Evolutionary conservation across 768 basidiomycete species (phyloP).

Genomic region (Infundibulicybe gibba): DNA sequence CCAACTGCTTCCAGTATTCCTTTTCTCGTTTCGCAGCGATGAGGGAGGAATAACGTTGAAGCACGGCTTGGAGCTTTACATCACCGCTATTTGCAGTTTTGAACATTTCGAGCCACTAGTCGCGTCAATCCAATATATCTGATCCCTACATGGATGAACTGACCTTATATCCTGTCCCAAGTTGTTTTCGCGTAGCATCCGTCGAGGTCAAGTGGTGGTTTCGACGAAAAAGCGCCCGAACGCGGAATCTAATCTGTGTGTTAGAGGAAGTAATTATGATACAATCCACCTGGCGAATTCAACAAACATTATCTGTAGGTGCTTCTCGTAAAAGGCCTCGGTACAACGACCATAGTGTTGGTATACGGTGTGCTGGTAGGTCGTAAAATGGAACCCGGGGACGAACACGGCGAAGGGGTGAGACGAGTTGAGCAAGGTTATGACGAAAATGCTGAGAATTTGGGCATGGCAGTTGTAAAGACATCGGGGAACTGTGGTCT

Average conservation of each 20-base stretch:
- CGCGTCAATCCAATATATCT: background rate
- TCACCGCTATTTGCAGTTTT: constrained; percentile 52
- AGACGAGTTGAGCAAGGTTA: constrained; percentile 47
- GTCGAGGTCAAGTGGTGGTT: constrained; percentile 54
- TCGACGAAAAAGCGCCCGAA: constrained; percentile 50
- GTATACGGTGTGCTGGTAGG: constrained; percentile 68
- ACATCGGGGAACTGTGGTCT: too few species aligned
- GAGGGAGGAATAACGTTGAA: constrained; percentile 57
- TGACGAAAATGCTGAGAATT: constrained; percentile 48
- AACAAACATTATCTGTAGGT: constrained; percentile 50
- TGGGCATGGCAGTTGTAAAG: constrained; percentile 8
- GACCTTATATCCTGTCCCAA: constrained; percentile 58
- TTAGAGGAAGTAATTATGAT: constrained; percentile 3
- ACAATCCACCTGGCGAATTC: background rate
- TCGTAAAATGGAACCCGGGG: constrained; percentile 65
- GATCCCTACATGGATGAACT: constrained; percentile 12
- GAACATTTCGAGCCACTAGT: constrained; percentile 62
- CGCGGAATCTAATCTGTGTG: constrained; percentile 45
- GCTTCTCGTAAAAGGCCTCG: constrained; percentile 59
- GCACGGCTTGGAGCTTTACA: constrained; percentile 33
- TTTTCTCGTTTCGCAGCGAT: constrained; percentile 50
- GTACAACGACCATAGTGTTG: constrained; percentile 77
- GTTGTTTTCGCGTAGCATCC: constrained; percentile 36
- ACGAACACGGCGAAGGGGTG: constrained; percentile 54
- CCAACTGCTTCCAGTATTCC: constrained; percentile 39